A percentile compares a stretch with the other conserved stretches of the same genome.
phyloP scores from a whole-genome alignment of 2,329 filamentous ascomycete species.

The Ambrosiella beaveri region DNA sequence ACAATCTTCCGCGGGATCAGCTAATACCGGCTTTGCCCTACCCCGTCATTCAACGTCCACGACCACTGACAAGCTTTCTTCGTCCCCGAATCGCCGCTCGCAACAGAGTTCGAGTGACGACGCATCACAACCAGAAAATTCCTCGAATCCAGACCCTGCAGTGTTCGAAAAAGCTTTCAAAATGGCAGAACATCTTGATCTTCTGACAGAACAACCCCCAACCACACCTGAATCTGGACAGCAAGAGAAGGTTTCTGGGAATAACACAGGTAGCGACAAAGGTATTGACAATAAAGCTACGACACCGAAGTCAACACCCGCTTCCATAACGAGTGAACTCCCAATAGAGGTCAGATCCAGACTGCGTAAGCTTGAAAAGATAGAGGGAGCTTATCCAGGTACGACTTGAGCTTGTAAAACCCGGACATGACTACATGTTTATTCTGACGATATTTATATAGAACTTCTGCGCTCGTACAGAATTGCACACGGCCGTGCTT shows the following conservation, averaged over 20 bases:
- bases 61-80: slow-evolving; percentile 13
- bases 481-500: slow-evolving; percentile 71
- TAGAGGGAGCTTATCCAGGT: slow-evolving; percentile 79
- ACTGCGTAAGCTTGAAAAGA: slow-evolving; percentile 71
- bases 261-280: too few species aligned
- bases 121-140: slow-evolving; percentile 20
- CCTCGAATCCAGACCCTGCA: slow-evolving; percentile 55
- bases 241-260: slow-evolving; percentile 10
- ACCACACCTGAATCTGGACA: not conserved
- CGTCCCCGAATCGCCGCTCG: slow-evolving; percentile 20
- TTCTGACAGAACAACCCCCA: not conserved
- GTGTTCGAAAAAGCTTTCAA: slow-evolving; percentile 78
- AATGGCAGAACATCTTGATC: slow-evolving; percentile 34
- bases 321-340: slow-evolving; percentile 31
- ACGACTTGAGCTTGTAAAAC: slow-evolving; percentile 16
- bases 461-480: slow-evolving; percentile 85
- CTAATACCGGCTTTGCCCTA: slow-evolving; percentile 21
- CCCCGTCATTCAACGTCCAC: slow-evolving; percentile 21
- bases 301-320: slow-evolving; percentile 12
- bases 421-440: not conserved
- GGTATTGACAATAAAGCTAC: too few species aligned
- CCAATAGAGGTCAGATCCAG: slow-evolving; percentile 58
- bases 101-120: slow-evolving; percentile 14
- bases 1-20: slow-evolving; percentile 24
- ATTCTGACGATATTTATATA: slow-evolving; percentile 19